Conservation (phyloP, 495 filamentous ascomycete genomes). For the Penicillium tannophilum region DNA sequence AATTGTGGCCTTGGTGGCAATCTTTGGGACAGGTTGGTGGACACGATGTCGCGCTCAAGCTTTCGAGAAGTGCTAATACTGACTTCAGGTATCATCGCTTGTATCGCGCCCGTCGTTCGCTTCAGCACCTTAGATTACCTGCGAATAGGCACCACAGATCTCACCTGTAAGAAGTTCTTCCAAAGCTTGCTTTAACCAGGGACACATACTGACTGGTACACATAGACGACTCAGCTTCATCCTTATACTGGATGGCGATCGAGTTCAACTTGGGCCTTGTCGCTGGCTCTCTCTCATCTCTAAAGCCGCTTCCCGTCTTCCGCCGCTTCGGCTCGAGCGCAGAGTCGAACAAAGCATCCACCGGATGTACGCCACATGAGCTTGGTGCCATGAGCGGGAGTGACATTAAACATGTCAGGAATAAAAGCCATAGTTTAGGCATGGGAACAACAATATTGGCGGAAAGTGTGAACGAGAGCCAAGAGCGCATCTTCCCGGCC, state of each 20-base stretch:
- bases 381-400: not conserved
- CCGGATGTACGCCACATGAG: not conserved
- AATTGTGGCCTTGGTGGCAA: constrained; percentile 13
- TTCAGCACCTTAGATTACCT: constrained; percentile 17
- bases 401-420: not conserved
- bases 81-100: constrained; percentile 12
- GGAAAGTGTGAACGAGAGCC: constrained; percentile 6
- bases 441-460: constrained; percentile 6
- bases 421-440: not conserved
- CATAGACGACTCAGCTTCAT: constrained; percentile 14
- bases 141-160: constrained; percentile 7
- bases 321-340: constrained; percentile 10
- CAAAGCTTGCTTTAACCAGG: not conserved
- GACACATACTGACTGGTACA: not conserved
- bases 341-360: constrained; percentile 1
- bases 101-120: constrained; percentile 17
- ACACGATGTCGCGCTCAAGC: not conserved
- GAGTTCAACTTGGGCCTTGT: constrained; percentile 16
- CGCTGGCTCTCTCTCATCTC: constrained; percentile 11
- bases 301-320: constrained; percentile 8
- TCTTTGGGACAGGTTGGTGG: constrained; percentile 14
- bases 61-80: not conserved
- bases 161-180: constrained; percentile 11
- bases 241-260: constrained; percentile 17
- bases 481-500: constrained; percentile 1